Base-by-base conservation (phyloP, 345 rosid species). In the Raphanus sativus region DNA sequence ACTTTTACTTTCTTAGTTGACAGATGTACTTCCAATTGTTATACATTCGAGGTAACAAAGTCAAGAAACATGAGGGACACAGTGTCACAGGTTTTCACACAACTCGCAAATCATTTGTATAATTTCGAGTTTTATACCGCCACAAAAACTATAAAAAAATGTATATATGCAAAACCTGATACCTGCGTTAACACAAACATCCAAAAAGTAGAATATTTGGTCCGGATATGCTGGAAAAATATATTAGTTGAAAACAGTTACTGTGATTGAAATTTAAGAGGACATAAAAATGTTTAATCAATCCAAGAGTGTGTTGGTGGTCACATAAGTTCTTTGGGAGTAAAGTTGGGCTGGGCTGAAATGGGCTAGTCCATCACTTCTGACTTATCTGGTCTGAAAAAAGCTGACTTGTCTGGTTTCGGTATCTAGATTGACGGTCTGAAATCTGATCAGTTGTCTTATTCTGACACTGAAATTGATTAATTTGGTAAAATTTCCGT, bases 1-100 rank as follows among this genome's bases (percentile, higher is more conserved):
- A 48, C 77, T 72, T 78, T 78, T 60, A 73, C 70, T 78, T 78
- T 70, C 56, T 75, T 48, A 36, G 71, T 65, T 78, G 48, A 61
- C 77, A 67, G 58, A 50, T 5, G 17, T 50, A 24, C 73, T 34
- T 50, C 40, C 11, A 24, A 6, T 65, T 65, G 55, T 58, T 56
- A 5, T 50, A 2, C 67, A 67, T 61, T 72, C 70, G 81, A 66
- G 75, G 65, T 38, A 38, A 54, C 59, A 70, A 63, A 36, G 45
- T 60, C 25, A 58, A 60, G 3, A 61, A 48, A 50, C 45, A 55
- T 32, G 55, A 26, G 58, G 55, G 55, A 50, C 55, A 50, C 21
- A 17, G 50, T 7, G 9, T 34, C 68, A 64, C 52, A 68, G 38
- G 62, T 45, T 71, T 50, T 50, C 55, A 5, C 55, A 5, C 16